Percentiles rank a stretch among this genome's conserved stretches.
Conservation (phyloP, 2,329 filamentous ascomycete genomes). For the Diaporthe sp. region DNA sequence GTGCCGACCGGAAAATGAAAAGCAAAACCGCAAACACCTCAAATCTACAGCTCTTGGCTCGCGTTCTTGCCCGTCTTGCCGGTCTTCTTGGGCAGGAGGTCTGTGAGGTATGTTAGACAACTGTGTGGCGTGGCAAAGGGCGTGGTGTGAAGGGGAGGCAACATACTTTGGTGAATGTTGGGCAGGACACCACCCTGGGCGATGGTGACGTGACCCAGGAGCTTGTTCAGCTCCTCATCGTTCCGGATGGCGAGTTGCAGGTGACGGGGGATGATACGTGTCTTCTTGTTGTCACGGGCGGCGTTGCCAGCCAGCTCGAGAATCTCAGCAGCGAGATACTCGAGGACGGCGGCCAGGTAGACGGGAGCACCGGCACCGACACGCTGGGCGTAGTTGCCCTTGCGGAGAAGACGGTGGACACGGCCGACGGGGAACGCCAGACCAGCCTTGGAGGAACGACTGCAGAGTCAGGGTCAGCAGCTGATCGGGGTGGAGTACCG, state of each 20-base stretch:
- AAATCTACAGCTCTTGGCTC: constrained; percentile 91
- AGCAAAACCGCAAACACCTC: constrained; percentile 59
- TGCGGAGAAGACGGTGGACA: constrained; percentile 98
- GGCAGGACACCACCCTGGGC: constrained; percentile 97
- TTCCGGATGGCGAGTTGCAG: constrained; percentile 99
- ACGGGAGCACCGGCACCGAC: constrained; percentile 98
- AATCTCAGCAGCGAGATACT: constrained; percentile 98
- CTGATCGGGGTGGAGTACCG: constrained; percentile 27
- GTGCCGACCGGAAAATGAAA: constrained; percentile 74
- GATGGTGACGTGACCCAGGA: constrained; percentile 95
- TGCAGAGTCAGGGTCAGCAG: constrained; percentile 62
- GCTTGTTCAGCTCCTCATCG: constrained; percentile 99
- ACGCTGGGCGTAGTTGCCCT: constrained; percentile 99
- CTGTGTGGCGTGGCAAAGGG: background rate
- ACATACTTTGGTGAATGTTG: constrained; percentile 97
- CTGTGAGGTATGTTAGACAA: constrained; percentile 62
- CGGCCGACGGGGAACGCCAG: constrained; percentile 98
- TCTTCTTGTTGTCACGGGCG: constrained; percentile 99
- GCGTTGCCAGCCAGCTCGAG: constrained; percentile 99
- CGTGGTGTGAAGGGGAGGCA: constrained; percentile 22
- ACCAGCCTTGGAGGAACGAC: constrained; percentile 98
- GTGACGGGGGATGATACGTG: constrained; percentile 99
- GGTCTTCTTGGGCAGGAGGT: constrained; percentile 99
- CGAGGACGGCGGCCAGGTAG: constrained; percentile 96
- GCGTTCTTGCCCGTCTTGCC: constrained; percentile 91